Base-by-base conservation (phyloP, 371 early-diverging fungal species). In the Lichtheimia corymbifera region DNA sequence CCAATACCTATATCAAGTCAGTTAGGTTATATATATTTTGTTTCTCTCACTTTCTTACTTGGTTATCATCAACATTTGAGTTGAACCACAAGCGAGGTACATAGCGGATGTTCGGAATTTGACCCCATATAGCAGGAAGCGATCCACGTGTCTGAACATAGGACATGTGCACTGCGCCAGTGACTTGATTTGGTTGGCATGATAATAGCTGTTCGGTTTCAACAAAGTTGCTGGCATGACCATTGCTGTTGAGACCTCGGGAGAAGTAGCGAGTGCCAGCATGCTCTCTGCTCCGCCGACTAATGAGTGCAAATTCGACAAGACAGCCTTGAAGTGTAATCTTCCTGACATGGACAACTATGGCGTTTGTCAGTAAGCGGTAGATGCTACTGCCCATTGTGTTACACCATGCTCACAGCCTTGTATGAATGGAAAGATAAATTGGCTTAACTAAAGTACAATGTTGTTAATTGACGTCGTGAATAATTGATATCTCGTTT, bases 121-220 rank as follows among this genome's bases (percentile, higher is more conserved):
- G 99, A 9, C 86, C 76, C 99, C 99, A 99, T 53, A 85, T 87
- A 3, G 97, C 68, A 5, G 99, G 99, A 61, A 99, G 93, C 0
- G 97, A 96, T 0, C 99, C 99, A 35, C 99, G 88, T 12, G 95
- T 89, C 71, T 99, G 99, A 5, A 97, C 83, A 82, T 87, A 92
- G 2, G 94, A 72, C 14, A 85, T 60, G 58, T 83, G 70, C 12
- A 69, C 68, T 28, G 66, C 64, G 59, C 67, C 59, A 14, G 50
- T 52, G 45, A 9, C 27, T 40, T 4, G 43, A 27, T 22, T 15
- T n/a, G 20, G 42, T 42, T 60, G 42, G 18, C 56, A 43, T 5
- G 60, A 56, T 4, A 98, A 66, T 53, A 97, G 71, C 71, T 99
- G 97, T 71, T 99, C 99, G 0, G 99, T 99, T 71, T 99, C 99